Percentiles rank a stretch among this genome's conserved stretches.
Conservation (phyloP, 73 alveolate species). For the Tetrahymena elliotti region DNA sequence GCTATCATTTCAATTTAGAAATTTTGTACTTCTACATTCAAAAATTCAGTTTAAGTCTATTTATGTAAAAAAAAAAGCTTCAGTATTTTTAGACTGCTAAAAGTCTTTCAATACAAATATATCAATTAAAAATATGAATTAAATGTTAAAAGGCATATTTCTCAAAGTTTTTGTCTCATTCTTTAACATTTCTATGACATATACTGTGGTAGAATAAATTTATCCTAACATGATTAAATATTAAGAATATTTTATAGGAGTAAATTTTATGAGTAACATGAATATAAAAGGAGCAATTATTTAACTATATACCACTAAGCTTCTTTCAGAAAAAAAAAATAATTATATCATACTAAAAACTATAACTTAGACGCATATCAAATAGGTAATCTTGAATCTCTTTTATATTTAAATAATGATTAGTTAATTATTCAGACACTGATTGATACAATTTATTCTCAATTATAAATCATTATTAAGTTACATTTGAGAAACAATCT, state of each 20-base stretch:
- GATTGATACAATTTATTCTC: no score
- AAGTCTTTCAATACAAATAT: not conserved
- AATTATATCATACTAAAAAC: not conserved
- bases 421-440: no score
- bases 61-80: no score
- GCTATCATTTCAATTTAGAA: not conserved
- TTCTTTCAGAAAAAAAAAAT: not conserved
- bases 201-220: not conserved
- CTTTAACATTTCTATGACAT: not conserved
- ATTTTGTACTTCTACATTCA: not conserved
- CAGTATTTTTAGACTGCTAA: no score
- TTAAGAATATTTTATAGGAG: not conserved
- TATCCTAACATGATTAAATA: not conserved
- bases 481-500: not conserved
- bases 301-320: not conserved
- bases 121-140: no score
- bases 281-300: not conserved
- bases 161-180: not conserved
- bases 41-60: not conserved
- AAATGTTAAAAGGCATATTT: not conserved
- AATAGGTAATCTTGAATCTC: not conserved
- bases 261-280: not conserved
- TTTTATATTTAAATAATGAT: not conserved
- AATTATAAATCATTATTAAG: no score
- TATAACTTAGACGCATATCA: not conserved